Conservation (phyloP, 176 grass and related monocot species). For the Raddia distichophylla region DNA sequence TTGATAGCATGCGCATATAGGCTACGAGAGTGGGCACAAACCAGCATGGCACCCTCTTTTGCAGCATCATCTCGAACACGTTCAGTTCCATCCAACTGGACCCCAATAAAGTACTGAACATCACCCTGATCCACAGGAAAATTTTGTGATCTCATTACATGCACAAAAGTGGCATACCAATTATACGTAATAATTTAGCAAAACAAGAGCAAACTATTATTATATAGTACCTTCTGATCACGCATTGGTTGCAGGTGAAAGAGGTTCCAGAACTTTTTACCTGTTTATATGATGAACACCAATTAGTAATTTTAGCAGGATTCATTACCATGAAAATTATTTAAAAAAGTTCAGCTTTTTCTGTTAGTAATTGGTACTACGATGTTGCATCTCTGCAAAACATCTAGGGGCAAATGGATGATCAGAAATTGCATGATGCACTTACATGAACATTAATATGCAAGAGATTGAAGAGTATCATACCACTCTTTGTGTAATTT, state of each 20-base stretch:
- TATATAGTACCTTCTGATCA: constrained; percentile 82
- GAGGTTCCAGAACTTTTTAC: constrained; percentile 98
- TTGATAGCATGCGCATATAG: constrained; percentile 5
- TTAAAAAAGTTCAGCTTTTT: background rate
- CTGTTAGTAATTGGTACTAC: background rate
- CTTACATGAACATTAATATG: background rate
- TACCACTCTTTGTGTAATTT: constrained; percentile 96
- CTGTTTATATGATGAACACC: constrained; percentile 42
- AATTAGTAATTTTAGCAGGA: constrained; percentile 19
- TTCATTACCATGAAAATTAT: background rate
- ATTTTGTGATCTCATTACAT: constrained; percentile 40
- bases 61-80: constrained; percentile 71
- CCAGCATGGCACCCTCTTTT: constrained; percentile 71
- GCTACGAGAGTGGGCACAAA: constrained; percentile 33
- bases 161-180: constrained; percentile 25
- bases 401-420: background rate
- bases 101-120: constrained; percentile 98
- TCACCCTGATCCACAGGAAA: constrained; percentile 67
- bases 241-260: constrained; percentile 99
- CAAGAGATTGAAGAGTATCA: constrained; percentile 17
- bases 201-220: background rate
- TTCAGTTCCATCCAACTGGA: constrained; percentile 95
- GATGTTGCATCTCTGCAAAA: background rate
- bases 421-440: constrained; percentile 13
- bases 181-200: constrained; percentile 35